Evolutionary conservation across 176 grass and related monocot species (phyloP).

Genomic region (Areca catechu): DNA sequence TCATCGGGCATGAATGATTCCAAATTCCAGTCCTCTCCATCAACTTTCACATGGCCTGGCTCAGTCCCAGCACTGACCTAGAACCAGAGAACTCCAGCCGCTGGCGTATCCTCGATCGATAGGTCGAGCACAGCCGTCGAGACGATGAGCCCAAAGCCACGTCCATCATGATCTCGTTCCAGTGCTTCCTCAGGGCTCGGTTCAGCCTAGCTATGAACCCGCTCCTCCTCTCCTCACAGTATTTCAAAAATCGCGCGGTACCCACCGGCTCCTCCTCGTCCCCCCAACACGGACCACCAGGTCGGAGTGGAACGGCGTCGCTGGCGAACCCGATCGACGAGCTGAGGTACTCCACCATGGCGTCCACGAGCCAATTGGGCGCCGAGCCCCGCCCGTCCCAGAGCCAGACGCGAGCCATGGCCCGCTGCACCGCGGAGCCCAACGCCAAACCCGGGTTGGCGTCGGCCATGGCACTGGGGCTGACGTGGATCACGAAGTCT

Average conservation of each 20-base stretch:
- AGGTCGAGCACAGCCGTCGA: constrained; percentile 17
- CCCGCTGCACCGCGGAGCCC: constrained; percentile 6
- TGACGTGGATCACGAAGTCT: background rate
- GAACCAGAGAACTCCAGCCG: too few species aligned
- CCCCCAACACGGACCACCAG: background rate
- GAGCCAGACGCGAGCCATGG: constrained; percentile 56
- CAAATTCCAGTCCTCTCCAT: too few species aligned
- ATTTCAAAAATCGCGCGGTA: constrained; percentile 30
- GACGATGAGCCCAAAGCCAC: constrained; percentile 33
- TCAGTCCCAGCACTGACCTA: too few species aligned
- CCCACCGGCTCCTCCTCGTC: background rate
- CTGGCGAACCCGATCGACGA: background rate
- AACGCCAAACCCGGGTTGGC: background rate
- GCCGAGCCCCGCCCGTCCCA: constrained; percentile 40
- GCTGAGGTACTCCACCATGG: constrained; percentile 49
- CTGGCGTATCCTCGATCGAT: background rate
- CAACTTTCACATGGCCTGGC: too few species aligned
- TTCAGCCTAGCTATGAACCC: constrained; percentile 69
- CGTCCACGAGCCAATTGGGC: constrained; percentile 26
- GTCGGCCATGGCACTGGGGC: background rate
- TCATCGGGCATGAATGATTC: too few species aligned
- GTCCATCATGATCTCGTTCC: constrained; percentile 40
- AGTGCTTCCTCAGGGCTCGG: constrained; percentile 53
- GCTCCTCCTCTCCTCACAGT: constrained; percentile 30
- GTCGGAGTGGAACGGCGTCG: background rate